Evolutionary conservation across 495 filamentous ascomycete genomes (phyloP), one percentile per base, ranked within the genome.

Genomic region (Hypoxylon lienhwacheense): DNA sequence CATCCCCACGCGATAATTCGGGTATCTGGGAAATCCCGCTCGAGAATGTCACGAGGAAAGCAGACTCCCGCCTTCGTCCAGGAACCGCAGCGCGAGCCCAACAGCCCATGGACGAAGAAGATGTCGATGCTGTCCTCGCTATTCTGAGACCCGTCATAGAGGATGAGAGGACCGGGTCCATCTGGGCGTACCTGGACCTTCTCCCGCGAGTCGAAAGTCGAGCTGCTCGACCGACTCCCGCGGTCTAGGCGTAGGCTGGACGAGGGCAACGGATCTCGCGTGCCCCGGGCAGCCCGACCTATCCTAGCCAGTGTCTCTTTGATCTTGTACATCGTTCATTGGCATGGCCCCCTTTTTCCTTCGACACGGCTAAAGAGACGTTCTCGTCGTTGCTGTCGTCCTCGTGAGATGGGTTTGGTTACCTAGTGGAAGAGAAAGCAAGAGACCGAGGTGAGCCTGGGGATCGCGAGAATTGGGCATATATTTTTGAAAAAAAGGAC

Each of bases 81-180:
- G 15, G 53, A 60, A 7, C 43, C 49, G n/a, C 56, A 17, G n/a
- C 60, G 60, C 14, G 59, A 48, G 33, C 69, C 69, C 12, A 53
- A 61, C 1, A 71, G 43, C 5, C 67, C 69, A 29, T 71, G 69
- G 17, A 71, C 67, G 43, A 71, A 66, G 35, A 71, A 53, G 19
- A 69, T 59, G 20, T 69, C 66, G 15, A 63, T 29, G 4, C 66
- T 63, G 7, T 68, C 63, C 12, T 66, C 55, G 39, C 51, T 50
- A 28, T 48, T 25, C 5, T 55, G 59, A n/a, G 44, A 34, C 16
- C 57, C 59, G 25, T 66, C 63, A 35, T 47, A 61, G n/a, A 66
- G 37, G 20, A 66, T 34, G n/a, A 56, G 55, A 39, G 63, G 59
- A 1, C 66, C 66, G 53, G 50, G 55, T 7, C 59, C 63, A 29